Base-by-base conservation (phyloP, 2,329 filamentous ascomycete species). In the Botryotinia narcissicola region DNA sequence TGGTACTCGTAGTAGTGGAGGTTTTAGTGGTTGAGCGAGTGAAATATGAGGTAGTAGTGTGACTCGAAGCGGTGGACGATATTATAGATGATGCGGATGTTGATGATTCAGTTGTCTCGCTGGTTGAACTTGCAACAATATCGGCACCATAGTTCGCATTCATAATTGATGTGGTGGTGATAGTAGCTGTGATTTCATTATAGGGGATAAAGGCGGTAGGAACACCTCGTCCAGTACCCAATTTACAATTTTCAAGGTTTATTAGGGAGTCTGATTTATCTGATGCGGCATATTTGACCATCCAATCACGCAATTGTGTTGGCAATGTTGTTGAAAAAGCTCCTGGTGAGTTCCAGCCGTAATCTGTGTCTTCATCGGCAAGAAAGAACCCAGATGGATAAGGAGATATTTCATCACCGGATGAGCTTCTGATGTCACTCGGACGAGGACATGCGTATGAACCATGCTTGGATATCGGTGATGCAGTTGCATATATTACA, bases 141-240 rank as follows among this genome's bases (percentile, higher is more conserved):
- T 18, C n/a, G 32, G 20, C 14, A 18, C 44, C 66, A 32, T 67
- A 71, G 42, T 71, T 74, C 22, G 70, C 73, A 70, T 25, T 62
- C 25, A 77, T 70, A 6, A 69, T 73, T 12, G 62, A 72, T 22
- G 74, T 75, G 5, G 63, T 75, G 22, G 37, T 40, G 4, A 35
- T 32, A 18, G 35, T 48, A 20, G 32, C 74, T 1, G 74, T 74
- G 5, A 75, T 44, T 66, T 66, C 61, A 37, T 63, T 74, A 16
- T 73, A 71, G 29, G 75, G 74, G 37, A 76, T n/a, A 73, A 75
- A 75, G 1, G 75, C 75, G 29, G 62, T 68, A 18, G 74, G 75
- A 22, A 75, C 67, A 35, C 75, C 75, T 32, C 72, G 51, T 22
- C 74, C 69, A 51, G 40, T 12, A 20, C 74, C 75, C 14, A 74